Evolutionary conservation across 2,329 filamentous ascomycete genomes (phyloP).

Genomic region (Fusarium pseudonygamai): DNA sequence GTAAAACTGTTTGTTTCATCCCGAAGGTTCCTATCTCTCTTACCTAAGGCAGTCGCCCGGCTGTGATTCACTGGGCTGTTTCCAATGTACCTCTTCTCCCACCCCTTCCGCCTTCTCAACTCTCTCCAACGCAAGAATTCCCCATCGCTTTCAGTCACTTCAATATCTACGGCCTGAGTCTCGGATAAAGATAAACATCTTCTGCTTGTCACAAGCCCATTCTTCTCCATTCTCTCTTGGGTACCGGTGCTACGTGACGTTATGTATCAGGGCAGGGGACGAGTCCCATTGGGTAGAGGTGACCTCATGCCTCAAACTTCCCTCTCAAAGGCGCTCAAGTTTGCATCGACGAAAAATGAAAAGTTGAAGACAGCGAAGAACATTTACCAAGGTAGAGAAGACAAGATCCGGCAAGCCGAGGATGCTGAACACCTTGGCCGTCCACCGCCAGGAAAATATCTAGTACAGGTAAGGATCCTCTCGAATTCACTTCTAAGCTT

Average conservation of each 20-base stretch:
- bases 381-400: constrained; percentile 33
- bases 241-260: neutral
- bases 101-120: neutral
- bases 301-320: neutral
- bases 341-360: constrained; percentile 5
- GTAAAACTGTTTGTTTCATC: neutral
- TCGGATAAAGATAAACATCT: neutral
- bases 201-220: neutral
- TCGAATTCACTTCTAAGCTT: neutral
- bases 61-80: neutral
- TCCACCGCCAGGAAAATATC: constrained; percentile 34
- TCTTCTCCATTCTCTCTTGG: neutral
- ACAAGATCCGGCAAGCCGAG: constrained; percentile 21
- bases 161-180: neutral
- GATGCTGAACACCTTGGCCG: constrained; percentile 36
- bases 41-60: neutral
- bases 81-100: neutral
- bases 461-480: constrained; percentile 39
- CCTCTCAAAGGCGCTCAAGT: neutral
- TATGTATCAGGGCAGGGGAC: constrained; percentile 12
- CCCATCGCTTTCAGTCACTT: neutral
- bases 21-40: neutral
- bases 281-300: neutral
- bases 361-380: constrained; percentile 34
- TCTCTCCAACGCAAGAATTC: neutral